phyloP scores from a whole-genome alignment of 352 stramenopile species.

The Pythium phragmiticola region DNA sequence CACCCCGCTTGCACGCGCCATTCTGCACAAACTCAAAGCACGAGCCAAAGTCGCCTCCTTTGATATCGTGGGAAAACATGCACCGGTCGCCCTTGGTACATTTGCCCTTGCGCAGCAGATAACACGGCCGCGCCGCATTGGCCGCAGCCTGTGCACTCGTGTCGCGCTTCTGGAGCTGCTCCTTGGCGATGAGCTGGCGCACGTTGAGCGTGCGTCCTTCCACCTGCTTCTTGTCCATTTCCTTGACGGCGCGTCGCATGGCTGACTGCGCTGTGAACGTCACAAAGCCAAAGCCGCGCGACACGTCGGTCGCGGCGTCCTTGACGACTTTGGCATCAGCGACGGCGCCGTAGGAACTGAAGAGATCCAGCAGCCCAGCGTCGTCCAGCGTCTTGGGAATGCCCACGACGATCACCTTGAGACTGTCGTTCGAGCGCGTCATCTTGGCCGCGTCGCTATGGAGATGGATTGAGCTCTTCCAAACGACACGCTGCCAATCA shows the following conservation, averaged over 20 bases:
- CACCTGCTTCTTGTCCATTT: slow-evolving; percentile 74
- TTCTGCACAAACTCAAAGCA: slow-evolving; percentile 83
- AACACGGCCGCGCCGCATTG: slow-evolving; percentile 52
- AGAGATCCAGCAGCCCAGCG: slow-evolving; percentile 63
- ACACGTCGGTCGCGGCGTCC: slow-evolving; percentile 55
- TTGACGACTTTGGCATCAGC: slow-evolving; percentile 75
- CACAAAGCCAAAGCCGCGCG: slow-evolving; percentile 81
- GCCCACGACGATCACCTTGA: slow-evolving; percentile 85
- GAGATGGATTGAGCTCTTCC: neutral
- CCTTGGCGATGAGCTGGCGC: slow-evolving; percentile 68
- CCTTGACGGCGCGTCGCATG: slow-evolving; percentile 70
- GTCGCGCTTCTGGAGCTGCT: slow-evolving; percentile 55
- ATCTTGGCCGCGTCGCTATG: neutral
- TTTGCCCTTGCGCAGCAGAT: slow-evolving; percentile 75
- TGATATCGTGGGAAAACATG: slow-evolving; percentile 73
- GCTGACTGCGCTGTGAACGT: slow-evolving; percentile 70
- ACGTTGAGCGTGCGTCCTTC: slow-evolving; percentile 76
- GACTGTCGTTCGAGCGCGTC: slow-evolving; percentile 76
- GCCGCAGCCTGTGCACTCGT: slow-evolving; percentile 34
- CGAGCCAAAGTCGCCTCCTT: slow-evolving; percentile 69
- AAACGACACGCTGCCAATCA: slow-evolving; percentile 36
- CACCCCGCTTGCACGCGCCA: slow-evolving; percentile 62
- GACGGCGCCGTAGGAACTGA: slow-evolving; percentile 66
- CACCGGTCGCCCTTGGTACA: slow-evolving; percentile 70
- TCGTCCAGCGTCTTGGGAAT: slow-evolving; percentile 79